Conservation (phyloP, 179 eudicot genomes). For the Actinidia arguta region DNA sequence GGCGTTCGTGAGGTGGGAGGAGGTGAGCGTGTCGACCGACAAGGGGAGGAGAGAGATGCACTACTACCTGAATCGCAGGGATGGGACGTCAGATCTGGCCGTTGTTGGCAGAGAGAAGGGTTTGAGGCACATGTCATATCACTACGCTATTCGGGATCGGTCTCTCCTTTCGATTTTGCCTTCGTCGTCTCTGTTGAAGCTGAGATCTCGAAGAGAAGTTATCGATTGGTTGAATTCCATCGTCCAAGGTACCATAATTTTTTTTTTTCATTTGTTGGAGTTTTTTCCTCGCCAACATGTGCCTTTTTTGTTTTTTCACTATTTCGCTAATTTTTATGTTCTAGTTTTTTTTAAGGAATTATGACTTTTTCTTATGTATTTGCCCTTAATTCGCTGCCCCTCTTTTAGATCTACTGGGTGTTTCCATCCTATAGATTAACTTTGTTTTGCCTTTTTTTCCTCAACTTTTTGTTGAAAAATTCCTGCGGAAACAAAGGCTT, state of each 20-base stretch:
- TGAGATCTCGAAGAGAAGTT: constrained; percentile 57
- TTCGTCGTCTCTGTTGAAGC: constrained; percentile 33
- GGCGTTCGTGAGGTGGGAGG: constrained; percentile 71
- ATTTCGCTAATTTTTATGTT: too few relatives aligned
- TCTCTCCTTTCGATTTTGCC: constrained; percentile 23
- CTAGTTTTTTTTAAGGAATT: too few relatives aligned
- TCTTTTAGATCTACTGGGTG: too few relatives aligned
- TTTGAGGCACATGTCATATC: constrained; percentile 54
- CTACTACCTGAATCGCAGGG: constrained; percentile 56
- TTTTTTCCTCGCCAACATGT: too few relatives aligned
- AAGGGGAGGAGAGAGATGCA: constrained; percentile 63
- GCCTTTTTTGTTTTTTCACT: too few relatives aligned
- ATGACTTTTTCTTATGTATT: too few relatives aligned
- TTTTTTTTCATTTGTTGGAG: background rate
- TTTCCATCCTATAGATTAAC: too few relatives aligned
- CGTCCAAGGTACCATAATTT: constrained; percentile 38
- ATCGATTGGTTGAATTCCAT: constrained; percentile 55
- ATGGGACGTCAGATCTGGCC: constrained; percentile 69
- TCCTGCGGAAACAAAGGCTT: too few relatives aligned
- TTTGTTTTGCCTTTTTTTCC: too few relatives aligned
- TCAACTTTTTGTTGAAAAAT: too few relatives aligned
- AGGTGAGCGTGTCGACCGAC: constrained; percentile 54
- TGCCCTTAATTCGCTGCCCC: too few relatives aligned
- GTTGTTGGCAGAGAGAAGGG: constrained; percentile 80
- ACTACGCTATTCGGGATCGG: constrained; percentile 29